Percentiles rank a stretch among this genome's conserved stretches.
These are phyloP conservation scores for Thalia dealbata DNA, from an alignment of 176 grass and related monocot species.

Conservation along the genomic window DNA sequence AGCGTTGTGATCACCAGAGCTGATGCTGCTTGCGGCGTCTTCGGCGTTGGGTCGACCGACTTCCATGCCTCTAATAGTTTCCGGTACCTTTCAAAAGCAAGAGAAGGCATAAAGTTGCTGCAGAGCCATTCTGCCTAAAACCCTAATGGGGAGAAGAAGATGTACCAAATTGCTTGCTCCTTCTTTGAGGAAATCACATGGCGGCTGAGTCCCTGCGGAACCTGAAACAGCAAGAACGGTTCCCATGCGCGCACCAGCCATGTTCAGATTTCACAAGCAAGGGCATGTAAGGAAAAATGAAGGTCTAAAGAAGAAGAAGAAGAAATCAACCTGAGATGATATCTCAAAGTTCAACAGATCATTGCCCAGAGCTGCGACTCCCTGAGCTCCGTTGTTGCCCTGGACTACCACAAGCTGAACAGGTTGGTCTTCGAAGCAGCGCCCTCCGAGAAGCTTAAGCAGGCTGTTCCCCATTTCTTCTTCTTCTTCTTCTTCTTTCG, in stretches of 20 bases:
- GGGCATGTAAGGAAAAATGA: too few species aligned
- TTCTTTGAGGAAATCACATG: constrained; percentile 11
- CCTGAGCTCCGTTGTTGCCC: too few species aligned
- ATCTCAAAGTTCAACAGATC: constrained; percentile 25
- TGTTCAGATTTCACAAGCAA: not conserved
- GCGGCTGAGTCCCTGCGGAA: constrained; percentile 11
- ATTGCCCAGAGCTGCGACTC: constrained; percentile 5
- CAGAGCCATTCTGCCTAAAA: too few species aligned
- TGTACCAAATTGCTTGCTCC: constrained; percentile 11
- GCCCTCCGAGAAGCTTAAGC: not conserved
- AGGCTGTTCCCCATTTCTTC: constrained; percentile 7
- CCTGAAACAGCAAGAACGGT: not conserved
- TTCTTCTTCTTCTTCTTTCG: too few species aligned
- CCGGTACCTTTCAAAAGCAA: not conserved
- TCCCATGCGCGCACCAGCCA: not conserved
- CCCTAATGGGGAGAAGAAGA: too few species aligned
- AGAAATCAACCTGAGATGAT: constrained; percentile 22
- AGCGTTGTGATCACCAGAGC: not conserved
- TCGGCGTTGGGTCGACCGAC: not conserved
- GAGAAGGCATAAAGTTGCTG: too few species aligned
- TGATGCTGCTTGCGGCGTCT: not conserved
- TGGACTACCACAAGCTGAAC: too few species aligned
- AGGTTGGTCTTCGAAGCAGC: not conserved
- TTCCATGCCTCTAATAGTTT: constrained; percentile 2
- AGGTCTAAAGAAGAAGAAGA: not conserved